Evolutionary conservation across 495 filamentous ascomycete genomes (phyloP), one percentile per base, ranked within the genome.

Genomic region (Aspergillus carlsbadensis): DNA sequence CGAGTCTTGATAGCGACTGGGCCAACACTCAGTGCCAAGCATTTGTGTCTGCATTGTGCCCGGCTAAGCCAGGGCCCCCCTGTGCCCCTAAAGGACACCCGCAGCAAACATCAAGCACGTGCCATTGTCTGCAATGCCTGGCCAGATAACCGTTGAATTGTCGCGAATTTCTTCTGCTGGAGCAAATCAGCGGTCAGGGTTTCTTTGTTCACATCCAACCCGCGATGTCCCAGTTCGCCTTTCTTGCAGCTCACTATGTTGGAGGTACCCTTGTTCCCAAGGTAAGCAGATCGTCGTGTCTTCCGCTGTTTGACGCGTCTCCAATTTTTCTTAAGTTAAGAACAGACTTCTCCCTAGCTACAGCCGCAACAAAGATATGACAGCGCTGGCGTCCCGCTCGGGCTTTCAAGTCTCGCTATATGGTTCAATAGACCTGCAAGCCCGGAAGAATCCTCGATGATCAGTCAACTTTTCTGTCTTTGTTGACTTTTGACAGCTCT

Each of bases 381-480:
- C 51, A 44, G 51, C 15, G 35, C 39, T 5, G 3, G 0, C 21
- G 33, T 36, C 2, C 34, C 18, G 31, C 24, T 43, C 21, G 14
- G 10, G 7, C 20, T 47, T 18, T n/a, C 7, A 1, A 33, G 21
- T 31, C 6, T 36, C 18, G 14, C 14, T 14, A 50, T 39, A 49
- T 59, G 36, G 44, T 59, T 54, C 43, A 50, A 54, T 59, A 50
- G 49, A 36, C 31, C 20, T 37, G 35, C 24, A 41, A 35, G 33
- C 47, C 44, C 26, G 13, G 50, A n/a, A 34, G 17, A 49, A 51
- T 2, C 35, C 24, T 40, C 35, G 53, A 52, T 58, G 42, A 57
- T 54, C 44, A 10, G 42, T 39, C 40, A 52, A 48, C 29, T 46
- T 15, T n/a, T 50, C 36, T 24, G 18, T 46, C 45, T 44, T 56